Percentiles rank a stretch among this genome's conserved stretches.
Evolutionary conservation across 306 rosid species (phyloP).

Genomic region (Corylus americana): DNA sequence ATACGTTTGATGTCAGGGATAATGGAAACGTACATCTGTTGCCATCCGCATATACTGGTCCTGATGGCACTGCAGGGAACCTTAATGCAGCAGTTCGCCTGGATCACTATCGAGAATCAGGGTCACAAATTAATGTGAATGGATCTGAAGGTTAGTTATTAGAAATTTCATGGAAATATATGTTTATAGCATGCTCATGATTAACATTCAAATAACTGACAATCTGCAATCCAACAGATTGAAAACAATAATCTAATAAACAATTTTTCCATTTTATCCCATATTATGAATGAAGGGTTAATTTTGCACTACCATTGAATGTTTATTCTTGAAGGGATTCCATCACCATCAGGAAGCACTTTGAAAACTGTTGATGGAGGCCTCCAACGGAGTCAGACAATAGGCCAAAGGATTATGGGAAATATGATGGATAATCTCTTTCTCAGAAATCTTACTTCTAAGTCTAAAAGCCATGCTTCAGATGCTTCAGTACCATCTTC

Average conservation of each 20-base stretch:
- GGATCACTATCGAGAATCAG: conserved; percentile 40
- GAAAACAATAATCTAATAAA: not conserved
- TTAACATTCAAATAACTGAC: conserved; percentile 26
- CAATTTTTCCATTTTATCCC: not conserved
- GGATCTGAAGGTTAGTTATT: conserved; percentile 79
- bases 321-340: conserved; percentile 64
- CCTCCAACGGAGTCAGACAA: conserved; percentile 78
- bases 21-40: conserved; percentile 45
- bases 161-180: not conserved
- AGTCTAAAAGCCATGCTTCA: conserved; percentile 55
- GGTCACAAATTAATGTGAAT: conserved; percentile 46
- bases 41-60: conserved; percentile 46
- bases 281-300: not conserved
- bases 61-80: conserved; percentile 36
- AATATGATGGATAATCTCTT: conserved; percentile 92
- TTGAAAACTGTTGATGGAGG: conserved; percentile 63
- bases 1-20: conserved; percentile 45
- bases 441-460: conserved; percentile 83
- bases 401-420: conserved; percentile 96
- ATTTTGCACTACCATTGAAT: not conserved
- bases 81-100: conserved; percentile 19
- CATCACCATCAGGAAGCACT: conserved; percentile 74
- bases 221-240: conserved; percentile 4
- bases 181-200: conserved; percentile 23
- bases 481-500: conserved; percentile 86